These are phyloP conservation scores for Nymphaea colorata DNA, from an alignment of 164 flowering plant genomes.

Conservation along the genomic window DNA sequence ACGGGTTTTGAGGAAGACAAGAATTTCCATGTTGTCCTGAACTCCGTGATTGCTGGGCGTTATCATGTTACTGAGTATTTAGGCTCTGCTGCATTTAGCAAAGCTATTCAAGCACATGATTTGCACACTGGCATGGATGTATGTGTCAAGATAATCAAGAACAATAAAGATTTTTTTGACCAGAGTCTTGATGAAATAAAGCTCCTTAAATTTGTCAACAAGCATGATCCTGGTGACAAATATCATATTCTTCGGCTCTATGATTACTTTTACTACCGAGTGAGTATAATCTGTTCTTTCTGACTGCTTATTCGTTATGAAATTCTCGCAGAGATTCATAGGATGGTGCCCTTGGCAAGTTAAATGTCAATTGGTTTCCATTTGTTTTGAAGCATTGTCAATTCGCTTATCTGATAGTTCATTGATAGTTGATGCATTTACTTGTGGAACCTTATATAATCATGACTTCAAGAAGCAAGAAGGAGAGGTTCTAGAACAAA, in stretches of 20 bases:
- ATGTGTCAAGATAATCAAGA: constrained; percentile 93
- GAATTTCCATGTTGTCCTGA: constrained; percentile 88
- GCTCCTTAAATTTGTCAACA: constrained; percentile 95
- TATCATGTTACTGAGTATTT: constrained; percentile 99
- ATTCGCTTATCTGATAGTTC: too few relatives aligned
- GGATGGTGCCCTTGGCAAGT: too few relatives aligned
- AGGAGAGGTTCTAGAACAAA: too few relatives aligned
- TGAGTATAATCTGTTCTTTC: constrained; percentile 28
- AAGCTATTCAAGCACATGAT: constrained; percentile 99
- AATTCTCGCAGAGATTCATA: too few relatives aligned
- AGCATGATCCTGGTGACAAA: constrained; percentile 96
- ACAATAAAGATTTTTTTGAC: constrained; percentile 98
- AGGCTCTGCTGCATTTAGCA: constrained; percentile 99
- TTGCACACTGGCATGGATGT: constrained; percentile 99
- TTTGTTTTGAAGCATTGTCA: too few relatives aligned
- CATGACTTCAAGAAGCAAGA: too few relatives aligned
- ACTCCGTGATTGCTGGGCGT: constrained; percentile 95
- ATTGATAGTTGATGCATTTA: too few relatives aligned
- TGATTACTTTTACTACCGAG: constrained; percentile 95
- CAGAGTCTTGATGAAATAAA: constrained; percentile 99
- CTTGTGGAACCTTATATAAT: too few relatives aligned
- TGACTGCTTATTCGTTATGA: neutral
- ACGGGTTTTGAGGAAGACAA: constrained; percentile 93
- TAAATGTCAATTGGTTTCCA: too few relatives aligned
- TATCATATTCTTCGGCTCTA: constrained; percentile 86